Conservation (phyloP, 164 flowering plant species). For the Tetrastigma voinierianum region DNA sequence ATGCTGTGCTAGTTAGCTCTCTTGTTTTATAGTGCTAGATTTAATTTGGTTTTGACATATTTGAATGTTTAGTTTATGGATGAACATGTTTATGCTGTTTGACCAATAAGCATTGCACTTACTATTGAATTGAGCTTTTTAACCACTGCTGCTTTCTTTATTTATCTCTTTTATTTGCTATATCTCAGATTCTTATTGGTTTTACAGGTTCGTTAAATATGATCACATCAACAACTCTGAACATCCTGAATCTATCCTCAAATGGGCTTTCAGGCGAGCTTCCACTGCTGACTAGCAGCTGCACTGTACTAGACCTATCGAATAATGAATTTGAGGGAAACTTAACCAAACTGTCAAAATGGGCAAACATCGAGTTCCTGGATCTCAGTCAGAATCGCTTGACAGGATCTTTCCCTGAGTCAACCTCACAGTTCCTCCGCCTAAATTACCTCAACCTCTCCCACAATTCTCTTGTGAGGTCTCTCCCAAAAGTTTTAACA, state of each 20-base stretch:
- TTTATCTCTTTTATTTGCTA: neutral
- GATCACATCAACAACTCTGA: conserved; percentile 75
- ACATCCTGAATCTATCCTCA: conserved; percentile 71
- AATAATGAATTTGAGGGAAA: conserved; percentile 75
- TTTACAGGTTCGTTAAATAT: conserved; percentile 70
- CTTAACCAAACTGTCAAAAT: conserved; percentile 57
- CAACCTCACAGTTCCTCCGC: conserved; percentile 72
- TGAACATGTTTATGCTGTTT: too few relatives aligned
- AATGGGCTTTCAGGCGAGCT: conserved; percentile 83
- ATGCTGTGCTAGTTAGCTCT: neutral
- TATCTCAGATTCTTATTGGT: conserved; percentile 7
- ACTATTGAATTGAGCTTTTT: neutral
- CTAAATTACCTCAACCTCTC: conserved; percentile 77
- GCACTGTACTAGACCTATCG: conserved; percentile 75
- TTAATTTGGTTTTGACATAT: too few relatives aligned
- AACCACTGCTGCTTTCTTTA: neutral
- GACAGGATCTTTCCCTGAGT: conserved; percentile 71
- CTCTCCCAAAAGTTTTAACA: conserved; percentile 55
- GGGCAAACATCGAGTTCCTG: conserved; percentile 84
- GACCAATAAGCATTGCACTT: neutral
- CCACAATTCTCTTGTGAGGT: conserved; percentile 53
- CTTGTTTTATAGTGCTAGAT: too few relatives aligned
- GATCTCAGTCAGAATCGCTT: conserved; percentile 86
- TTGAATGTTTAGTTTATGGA: too few relatives aligned
- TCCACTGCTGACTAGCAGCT: conserved; percentile 76